phyloP scores from a whole-genome alignment of 2,329 filamentous ascomycete species.

The Leptodontidium sp. region DNA sequence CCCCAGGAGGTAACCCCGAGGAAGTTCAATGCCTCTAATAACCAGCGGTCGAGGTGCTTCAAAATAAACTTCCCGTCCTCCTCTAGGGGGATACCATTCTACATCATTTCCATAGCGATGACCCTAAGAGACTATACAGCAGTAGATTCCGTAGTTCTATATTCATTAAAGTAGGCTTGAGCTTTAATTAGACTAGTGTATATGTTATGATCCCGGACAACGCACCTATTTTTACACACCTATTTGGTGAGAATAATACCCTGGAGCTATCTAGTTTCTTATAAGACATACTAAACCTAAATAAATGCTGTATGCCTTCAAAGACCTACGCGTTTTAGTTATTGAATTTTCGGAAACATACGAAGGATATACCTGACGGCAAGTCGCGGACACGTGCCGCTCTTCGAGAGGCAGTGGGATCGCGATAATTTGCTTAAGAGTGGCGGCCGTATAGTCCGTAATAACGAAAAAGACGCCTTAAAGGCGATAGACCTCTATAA shows the following conservation, averaged over 20 bases:
- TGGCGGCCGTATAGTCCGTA: no score
- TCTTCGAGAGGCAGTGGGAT: no score
- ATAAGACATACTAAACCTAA: no score
- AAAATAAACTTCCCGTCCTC: no score
- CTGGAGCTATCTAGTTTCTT: no score
- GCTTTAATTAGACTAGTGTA: background rate
- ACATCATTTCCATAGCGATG: constrained; percentile 6
- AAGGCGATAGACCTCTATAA: constrained; percentile 27
- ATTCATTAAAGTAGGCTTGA: constrained; percentile 13
- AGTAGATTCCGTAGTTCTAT: background rate
- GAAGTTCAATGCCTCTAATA: no score
- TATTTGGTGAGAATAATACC: no score
- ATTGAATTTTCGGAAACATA: background rate
- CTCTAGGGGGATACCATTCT: background rate
- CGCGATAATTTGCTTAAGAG: no score
- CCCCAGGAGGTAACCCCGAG: no score
- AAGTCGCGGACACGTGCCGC: constrained; percentile 28
- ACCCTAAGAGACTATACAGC: background rate
- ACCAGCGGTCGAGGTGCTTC: no score
- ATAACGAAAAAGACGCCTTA: constrained; percentile 28
- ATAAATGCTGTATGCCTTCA: constrained; percentile 30
- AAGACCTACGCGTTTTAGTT: constrained; percentile 22
- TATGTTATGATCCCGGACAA: constrained; percentile 8
- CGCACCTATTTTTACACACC: no score
- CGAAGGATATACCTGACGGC: constrained; percentile 25